Base-by-base conservation (phyloP, 2,329 filamentous ascomycete species). In the Fusarium drepaniforme region DNA sequence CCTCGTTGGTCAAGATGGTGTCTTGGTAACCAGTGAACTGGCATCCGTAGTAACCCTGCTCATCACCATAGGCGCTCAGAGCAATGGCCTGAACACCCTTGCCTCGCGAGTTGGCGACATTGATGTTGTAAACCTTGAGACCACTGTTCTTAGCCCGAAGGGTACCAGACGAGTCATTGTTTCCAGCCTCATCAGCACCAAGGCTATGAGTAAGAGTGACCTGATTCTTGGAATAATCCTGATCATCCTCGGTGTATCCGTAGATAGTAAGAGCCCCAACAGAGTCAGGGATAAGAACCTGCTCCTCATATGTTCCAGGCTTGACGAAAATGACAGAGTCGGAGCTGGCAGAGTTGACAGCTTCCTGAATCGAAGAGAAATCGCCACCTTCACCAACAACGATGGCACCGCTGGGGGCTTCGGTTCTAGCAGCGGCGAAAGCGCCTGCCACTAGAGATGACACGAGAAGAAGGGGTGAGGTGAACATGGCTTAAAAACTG, bases 101-200 rank as follows among this genome's bases (percentile, higher is more conserved):
- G n/a, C 86, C 86, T 66, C 84, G 85, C 0, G 81, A 82, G 76
- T 88, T 88, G 30, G 82, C 79, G 7, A 88, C 80, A 65, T 88
- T 90, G 80, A 93, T 82, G 75, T 92, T 93, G 84, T 92, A 92
- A 18, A 92, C 81, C 73, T 88, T 89, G 70, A 92, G 85, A 73
- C 88, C 86, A 9, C 81, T 77, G 0, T 87, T 85, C 75, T 83
- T 82, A 21, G 85, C 83, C 9, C 84, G 80, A 25, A 88, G 79
- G 0, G 85, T 87, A 6, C 82, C 85, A 2, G 85, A 91, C 60
- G 81, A 78, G 75, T 92, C 90, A 71, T 92, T 89, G 74, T 80
- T 87, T 53, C 84, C 77, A 5, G 83, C 84, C 67, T 85, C 80
- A 49, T 78, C 75, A 1, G 75, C 73, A 79, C 60, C 85, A 18